Percentiles rank a stretch among this genome's conserved stretches.
Evolutionary conservation across 2,329 filamentous ascomycete species (phyloP).

Genomic region (Pyrenochaeta sp.): DNA sequence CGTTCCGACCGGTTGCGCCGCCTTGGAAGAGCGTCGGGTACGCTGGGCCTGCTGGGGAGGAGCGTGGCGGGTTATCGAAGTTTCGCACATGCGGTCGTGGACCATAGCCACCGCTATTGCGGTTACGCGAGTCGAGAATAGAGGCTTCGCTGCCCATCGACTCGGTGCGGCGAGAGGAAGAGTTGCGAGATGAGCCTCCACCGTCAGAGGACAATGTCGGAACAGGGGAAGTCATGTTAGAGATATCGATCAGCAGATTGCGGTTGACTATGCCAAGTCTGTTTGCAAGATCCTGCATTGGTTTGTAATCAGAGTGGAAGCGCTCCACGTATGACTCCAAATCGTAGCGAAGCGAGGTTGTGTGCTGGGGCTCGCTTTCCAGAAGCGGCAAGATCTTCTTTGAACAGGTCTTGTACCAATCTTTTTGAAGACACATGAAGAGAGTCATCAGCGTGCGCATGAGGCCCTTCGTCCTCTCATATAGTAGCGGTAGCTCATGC

Average conservation of each 20-base stretch:
- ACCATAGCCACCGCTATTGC: slow-evolving; percentile 71
- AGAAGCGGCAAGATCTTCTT: slow-evolving; percentile 82
- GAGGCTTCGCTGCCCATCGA: slow-evolving; percentile 51
- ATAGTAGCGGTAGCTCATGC: slow-evolving; percentile 87
- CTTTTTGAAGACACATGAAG: slow-evolving; percentile 82
- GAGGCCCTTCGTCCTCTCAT: slow-evolving; percentile 79
- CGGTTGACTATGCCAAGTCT: slow-evolving; percentile 82
- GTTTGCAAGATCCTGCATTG: slow-evolving; percentile 72
- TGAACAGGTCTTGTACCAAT: slow-evolving; percentile 85
- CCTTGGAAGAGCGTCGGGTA: slow-evolving; percentile 31
- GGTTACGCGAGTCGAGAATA: slow-evolving; percentile 52
- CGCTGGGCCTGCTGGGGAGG: slow-evolving; percentile 34
- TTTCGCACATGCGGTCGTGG: slow-evolving; percentile 33
- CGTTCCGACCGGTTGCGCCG: slow-evolving; percentile 24
- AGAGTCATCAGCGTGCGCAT: slow-evolving; percentile 84
- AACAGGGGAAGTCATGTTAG: slow-evolving; percentile 66
- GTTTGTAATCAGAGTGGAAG: slow-evolving; percentile 81
- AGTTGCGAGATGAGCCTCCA: slow-evolving; percentile 51
- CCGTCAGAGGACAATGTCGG: slow-evolving; percentile 54
- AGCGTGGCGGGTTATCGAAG: slow-evolving; percentile 41
- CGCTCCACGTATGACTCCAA: slow-evolving; percentile 76
- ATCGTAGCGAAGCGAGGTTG: slow-evolving; percentile 66
- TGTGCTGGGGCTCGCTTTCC: slow-evolving; percentile 58
- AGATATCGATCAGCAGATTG: slow-evolving; percentile 65
- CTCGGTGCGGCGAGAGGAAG: slow-evolving; percentile 55